Base-by-base conservation (phyloP, 1,139 yeast species). In the Kluyveromyces sp. region DNA sequence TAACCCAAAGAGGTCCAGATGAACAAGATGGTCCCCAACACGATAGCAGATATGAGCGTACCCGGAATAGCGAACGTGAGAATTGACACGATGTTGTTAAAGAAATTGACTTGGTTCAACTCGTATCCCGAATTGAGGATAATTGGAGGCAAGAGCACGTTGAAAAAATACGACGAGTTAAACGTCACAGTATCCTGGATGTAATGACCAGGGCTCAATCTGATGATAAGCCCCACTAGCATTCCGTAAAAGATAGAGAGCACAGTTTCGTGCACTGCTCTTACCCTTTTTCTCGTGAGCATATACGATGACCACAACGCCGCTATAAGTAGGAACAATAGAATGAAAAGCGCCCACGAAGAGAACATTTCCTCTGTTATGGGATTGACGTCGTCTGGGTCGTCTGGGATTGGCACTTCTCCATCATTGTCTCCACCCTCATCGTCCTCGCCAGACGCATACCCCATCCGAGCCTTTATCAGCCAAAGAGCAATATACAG, bases 51-150 rank as follows among this genome's bases (percentile, higher is more conserved):
- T 34, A 94, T 78, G 57, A 92, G 87, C 0, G 99, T 94, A 2
- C 99, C 99, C 0, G 96, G 96, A 47, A 94, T 90, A 37, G 99
- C 99, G 72, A 92, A 94, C 3, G 90, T 85, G 55, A 94, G 69
- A 50, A 94, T 92, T 2, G 96, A 82, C 1, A 95, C 95, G 43
- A 92, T 80, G 64, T 94, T 94, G 55, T 90, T 75, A 66, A 94
- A 94, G 67, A 94, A 94, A 64, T 92, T 90, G 31, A 87, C 95
- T 67, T 92, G 98, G 63, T 92, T 95, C 53, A 94, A 71, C 66
- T 94, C 97, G 64, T 92, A 94, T 7, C 99, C 99, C 4, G 96
- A 88, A 61, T 92, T 94, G 54, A 94, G 72, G 55, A 94, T 94
- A 63, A 94, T 94, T 1, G 99, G 99, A 2, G 99, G 99, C 53